A percentile compares a stretch with the other conserved stretches of the same genome.
These are phyloP conservation scores for Vinca minor DNA, from an alignment of 257 asterid species.

Conservation along the genomic window DNA sequence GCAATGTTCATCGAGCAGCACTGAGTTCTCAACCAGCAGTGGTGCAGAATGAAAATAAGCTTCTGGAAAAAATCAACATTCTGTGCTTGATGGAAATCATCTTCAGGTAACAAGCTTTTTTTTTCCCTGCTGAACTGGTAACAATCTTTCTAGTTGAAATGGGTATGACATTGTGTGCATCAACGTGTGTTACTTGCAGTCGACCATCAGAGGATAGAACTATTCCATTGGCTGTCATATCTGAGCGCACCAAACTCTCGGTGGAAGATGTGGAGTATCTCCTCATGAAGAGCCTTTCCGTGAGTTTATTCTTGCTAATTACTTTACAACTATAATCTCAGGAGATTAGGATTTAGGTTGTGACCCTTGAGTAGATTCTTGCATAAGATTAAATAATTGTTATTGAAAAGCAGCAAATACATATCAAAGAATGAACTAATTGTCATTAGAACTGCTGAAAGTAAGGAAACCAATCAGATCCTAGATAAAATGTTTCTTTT, in stretches of 20 bases:
- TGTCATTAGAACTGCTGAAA: too few relatives aligned
- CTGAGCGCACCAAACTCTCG: slow-evolving; percentile 74
- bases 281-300: slow-evolving; percentile 97
- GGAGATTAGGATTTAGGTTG: not conserved
- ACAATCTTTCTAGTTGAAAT: slow-evolving; percentile 4
- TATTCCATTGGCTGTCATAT: slow-evolving; percentile 65
- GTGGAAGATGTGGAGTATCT: slow-evolving; percentile 91
- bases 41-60: slow-evolving; percentile 85
- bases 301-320: too few relatives aligned
- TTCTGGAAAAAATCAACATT: slow-evolving; percentile 92
- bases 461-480: too few relatives aligned
- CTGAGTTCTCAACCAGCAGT: slow-evolving; percentile 77
- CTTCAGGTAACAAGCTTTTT: slow-evolving; percentile 70
- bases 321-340: not conserved
- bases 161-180: slow-evolving; percentile 2
- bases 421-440: not conserved
- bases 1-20: slow-evolving; percentile 74
- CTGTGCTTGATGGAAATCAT: slow-evolving; percentile 96
- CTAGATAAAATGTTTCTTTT: too few relatives aligned
- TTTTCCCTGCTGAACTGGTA: too few relatives aligned
- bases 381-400: not conserved
- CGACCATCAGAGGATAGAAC: slow-evolving; percentile 93
- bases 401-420: not conserved
- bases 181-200: slow-evolving; percentile 41
- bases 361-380: not conserved